phyloP scores from a whole-genome alignment of 2,329 filamentous ascomycete genomes.

The Clonostachys byssicola region DNA sequence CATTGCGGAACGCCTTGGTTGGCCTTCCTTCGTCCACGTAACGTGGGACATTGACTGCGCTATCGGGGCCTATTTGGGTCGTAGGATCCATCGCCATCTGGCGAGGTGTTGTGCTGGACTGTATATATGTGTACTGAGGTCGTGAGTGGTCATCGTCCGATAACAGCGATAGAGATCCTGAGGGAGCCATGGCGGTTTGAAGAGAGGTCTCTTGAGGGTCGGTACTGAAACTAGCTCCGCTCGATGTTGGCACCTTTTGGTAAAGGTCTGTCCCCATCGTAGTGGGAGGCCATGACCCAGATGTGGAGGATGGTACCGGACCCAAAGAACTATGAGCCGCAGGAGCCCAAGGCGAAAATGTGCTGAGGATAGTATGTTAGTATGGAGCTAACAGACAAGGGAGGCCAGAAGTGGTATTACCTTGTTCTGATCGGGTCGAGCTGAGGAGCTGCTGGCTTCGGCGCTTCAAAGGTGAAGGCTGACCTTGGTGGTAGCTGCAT shows the following conservation, averaged over 20 bases:
- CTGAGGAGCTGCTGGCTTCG: background rate
- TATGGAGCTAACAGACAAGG: background rate
- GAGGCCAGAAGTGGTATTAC: background rate
- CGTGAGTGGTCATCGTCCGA: slow-evolving; percentile 42
- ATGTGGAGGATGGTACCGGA: slow-evolving; percentile 41
- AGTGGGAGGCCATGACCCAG: slow-evolving; percentile 43
- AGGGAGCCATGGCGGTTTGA: slow-evolving; percentile 45
- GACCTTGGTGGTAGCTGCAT: slow-evolving; percentile 32
- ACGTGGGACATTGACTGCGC: slow-evolving; percentile 47
- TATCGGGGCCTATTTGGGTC: slow-evolving; percentile 30
- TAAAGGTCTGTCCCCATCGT: slow-evolving; percentile 44
- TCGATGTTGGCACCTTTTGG: slow-evolving; percentile 47
- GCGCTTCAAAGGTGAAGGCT: slow-evolving; percentile 52
- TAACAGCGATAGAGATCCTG: slow-evolving; percentile 46
- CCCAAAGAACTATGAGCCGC: slow-evolving; percentile 36
- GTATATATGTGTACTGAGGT: slow-evolving; percentile 51
- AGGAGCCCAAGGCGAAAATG: slow-evolving; percentile 53
- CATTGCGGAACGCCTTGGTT: slow-evolving; percentile 51
- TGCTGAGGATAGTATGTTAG: slow-evolving; percentile 34
- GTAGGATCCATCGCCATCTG: slow-evolving; percentile 38
- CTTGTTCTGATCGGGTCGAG: background rate
- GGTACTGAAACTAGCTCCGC: slow-evolving; percentile 38
- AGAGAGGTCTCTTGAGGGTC: slow-evolving; percentile 51
- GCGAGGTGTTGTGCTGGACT: slow-evolving; percentile 42
- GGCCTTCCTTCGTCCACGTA: slow-evolving; percentile 55